Evolutionary conservation across 805 yeast genomes (phyloP).

Genomic region (Saccharomycopsis sp.): DNA sequence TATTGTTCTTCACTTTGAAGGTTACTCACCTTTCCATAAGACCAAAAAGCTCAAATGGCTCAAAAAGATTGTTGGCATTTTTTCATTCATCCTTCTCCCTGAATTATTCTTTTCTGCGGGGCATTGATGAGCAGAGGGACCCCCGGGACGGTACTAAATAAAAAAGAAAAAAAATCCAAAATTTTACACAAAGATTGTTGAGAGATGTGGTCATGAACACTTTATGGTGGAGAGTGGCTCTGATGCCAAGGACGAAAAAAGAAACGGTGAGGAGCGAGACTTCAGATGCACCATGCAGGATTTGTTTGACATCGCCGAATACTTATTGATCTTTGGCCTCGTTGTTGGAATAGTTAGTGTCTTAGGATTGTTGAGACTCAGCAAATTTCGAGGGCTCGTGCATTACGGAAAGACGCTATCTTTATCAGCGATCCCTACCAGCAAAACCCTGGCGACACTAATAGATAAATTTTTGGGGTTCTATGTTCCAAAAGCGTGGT

Average conservation of each 20-base stretch:
- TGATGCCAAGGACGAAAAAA: neutral
- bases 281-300: neutral
- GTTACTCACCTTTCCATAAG: too few relatives aligned
- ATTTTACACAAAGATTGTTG: too few relatives aligned
- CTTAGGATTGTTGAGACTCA: neutral
- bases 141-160: too few relatives aligned
- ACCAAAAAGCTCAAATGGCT: too few relatives aligned
- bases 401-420: conserved; percentile 44
- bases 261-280: neutral
- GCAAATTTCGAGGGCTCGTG: conserved; percentile 26
- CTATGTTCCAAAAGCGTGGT: conserved; percentile 58
- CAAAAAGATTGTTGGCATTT: too few relatives aligned
- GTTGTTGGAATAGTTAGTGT: neutral
- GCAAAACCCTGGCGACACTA: neutral
- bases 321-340: neutral
- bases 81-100: too few relatives aligned
- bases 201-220: neutral
- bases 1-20: too few relatives aligned
- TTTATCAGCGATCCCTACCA: conserved; percentile 18
- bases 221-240: neutral
- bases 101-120: too few relatives aligned
- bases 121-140: too few relatives aligned
- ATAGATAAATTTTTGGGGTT: conserved; percentile 24
- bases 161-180: too few relatives aligned
- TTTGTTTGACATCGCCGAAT: neutral